These are phyloP conservation scores for Colletotrichum magnum DNA, from an alignment of 2,329 filamentous ascomycete genomes.

Conservation along the genomic window DNA sequence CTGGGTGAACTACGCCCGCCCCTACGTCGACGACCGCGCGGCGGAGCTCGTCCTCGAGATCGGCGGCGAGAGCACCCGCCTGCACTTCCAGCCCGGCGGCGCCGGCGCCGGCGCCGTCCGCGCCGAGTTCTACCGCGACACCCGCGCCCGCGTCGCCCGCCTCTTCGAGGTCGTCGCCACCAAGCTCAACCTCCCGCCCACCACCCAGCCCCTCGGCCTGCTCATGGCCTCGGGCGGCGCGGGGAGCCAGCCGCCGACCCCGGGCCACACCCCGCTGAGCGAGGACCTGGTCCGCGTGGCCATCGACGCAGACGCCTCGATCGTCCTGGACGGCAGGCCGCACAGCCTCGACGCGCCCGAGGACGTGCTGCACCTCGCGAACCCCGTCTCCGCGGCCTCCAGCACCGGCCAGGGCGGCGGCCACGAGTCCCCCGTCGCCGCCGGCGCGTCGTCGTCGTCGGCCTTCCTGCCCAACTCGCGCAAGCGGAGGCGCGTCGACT, in stretches of 20 bases:
- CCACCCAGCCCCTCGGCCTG: conserved; percentile 73
- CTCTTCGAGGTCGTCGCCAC: conserved; percentile 86
- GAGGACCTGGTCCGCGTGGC: conserved; percentile 78
- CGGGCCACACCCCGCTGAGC: conserved; percentile 78
- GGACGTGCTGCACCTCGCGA: conserved; percentile 30
- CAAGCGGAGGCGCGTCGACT: conserved; percentile 61
- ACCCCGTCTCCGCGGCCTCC: conserved; percentile 49
- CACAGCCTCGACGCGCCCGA: conserved; percentile 50
- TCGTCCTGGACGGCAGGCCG: conserved; percentile 71
- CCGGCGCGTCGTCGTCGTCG: conserved; percentile 46
- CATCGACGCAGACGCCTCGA: conserved; percentile 71
- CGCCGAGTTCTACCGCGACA: conserved; percentile 82
- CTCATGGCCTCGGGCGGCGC: conserved; percentile 77
- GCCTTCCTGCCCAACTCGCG: conserved; percentile 53
- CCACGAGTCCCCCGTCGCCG: conserved; percentile 51
- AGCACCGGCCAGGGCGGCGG: conserved; percentile 49
- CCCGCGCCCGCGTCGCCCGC: conserved; percentile 77
- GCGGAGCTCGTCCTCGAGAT: conserved; percentile 87
- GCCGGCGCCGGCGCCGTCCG: conserved; percentile 54
- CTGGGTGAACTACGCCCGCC: conserved; percentile 85
- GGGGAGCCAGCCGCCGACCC: conserved; percentile 72
- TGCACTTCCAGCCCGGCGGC: conserved; percentile 62
- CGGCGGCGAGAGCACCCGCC: conserved; percentile 73
- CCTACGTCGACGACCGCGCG: conserved; percentile 83
- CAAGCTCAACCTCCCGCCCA: conserved; percentile 79